Evolutionary conservation across 176 grass and related monocot species (phyloP).

Genomic region (Coix lacrymajobi): DNA sequence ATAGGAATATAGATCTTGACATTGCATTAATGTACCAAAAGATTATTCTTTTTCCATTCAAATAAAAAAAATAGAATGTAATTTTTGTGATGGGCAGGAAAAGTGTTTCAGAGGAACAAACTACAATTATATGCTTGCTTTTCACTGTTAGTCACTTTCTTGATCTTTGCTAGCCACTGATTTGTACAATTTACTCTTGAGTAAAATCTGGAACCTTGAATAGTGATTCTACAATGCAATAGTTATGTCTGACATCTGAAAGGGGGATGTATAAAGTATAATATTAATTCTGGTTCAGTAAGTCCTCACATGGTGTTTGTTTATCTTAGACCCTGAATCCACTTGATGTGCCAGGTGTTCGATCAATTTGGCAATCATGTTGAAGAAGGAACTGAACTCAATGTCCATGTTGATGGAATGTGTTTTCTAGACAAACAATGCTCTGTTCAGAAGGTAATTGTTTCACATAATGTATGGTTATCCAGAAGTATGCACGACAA

Average conservation of each 20-base stretch:
- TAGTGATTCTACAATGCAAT: not conserved
- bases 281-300: not conserved
- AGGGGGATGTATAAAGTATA: not conserved
- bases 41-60: not conserved
- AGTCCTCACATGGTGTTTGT: not conserved
- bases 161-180: not conserved
- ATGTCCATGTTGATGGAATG: constrained; percentile 4
- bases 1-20: not conserved
- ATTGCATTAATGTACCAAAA: not conserved
- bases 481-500: not conserved
- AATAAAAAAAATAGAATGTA: not conserved
- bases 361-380: constrained; percentile 34
- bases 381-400: constrained; percentile 22
- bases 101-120: not conserved
- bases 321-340: not conserved
- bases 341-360: constrained; percentile 8
- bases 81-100: not conserved
- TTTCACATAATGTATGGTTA: not conserved
- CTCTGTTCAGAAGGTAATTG: constrained; percentile 8
- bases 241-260: not conserved
- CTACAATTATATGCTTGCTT: not conserved
- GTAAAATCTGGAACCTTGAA: not conserved
- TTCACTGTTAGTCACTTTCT: not conserved
- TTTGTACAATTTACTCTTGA: not conserved
- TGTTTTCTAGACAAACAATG: constrained; percentile 12